A percentile compares a stretch with the other conserved stretches of the same genome.
These are phyloP conservation scores for Kickxella alabastrina DNA, from an alignment of 192 early-diverging fungal species.

Conservation along the genomic window DNA sequence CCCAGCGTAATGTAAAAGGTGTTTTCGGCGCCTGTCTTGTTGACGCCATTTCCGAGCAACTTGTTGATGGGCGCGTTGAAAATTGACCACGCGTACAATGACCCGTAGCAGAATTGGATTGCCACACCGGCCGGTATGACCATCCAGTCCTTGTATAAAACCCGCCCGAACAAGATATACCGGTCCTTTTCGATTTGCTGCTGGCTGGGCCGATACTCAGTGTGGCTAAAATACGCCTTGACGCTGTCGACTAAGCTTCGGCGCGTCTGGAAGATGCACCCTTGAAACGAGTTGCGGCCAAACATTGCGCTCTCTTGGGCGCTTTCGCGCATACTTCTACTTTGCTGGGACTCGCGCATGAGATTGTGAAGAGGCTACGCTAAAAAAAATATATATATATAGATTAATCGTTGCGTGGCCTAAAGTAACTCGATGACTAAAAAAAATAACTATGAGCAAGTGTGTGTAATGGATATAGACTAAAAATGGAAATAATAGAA, in stretches of 20 bases:
- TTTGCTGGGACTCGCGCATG: slow-evolving; percentile 4
- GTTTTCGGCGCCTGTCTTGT: slow-evolving; percentile 48
- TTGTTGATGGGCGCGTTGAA: slow-evolving; percentile 60
- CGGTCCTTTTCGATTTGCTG: slow-evolving; percentile 35
- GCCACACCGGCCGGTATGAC: slow-evolving; percentile 57
- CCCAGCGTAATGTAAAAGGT: slow-evolving; percentile 64
- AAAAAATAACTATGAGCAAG: too few species aligned
- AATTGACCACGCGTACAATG: slow-evolving; percentile 64
- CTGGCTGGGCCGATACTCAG: slow-evolving; percentile 31
- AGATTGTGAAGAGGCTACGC: neutral
- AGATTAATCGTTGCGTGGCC: too few species aligned
- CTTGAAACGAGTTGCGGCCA: slow-evolving; percentile 36
- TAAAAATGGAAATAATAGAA: neutral
- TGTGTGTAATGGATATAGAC: too few species aligned
- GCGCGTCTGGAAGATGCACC: neutral
- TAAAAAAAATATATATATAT: neutral
- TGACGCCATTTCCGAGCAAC: slow-evolving; percentile 28
- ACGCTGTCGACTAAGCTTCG: slow-evolving; percentile 17
- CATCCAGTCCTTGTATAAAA: slow-evolving; percentile 57
- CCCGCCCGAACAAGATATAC: slow-evolving; percentile 44
- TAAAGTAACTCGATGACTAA: too few species aligned
- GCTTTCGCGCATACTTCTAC: slow-evolving; percentile 7
- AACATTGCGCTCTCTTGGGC: slow-evolving; percentile 39
- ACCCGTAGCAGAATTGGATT: slow-evolving; percentile 62
- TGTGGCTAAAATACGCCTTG: slow-evolving; percentile 45